Percentiles rank a stretch among this genome's conserved stretches.
These are phyloP conservation scores for Xylariaceae sp. DNA, from an alignment of 2,329 filamentous ascomycete genomes.

Conservation along the genomic window DNA sequence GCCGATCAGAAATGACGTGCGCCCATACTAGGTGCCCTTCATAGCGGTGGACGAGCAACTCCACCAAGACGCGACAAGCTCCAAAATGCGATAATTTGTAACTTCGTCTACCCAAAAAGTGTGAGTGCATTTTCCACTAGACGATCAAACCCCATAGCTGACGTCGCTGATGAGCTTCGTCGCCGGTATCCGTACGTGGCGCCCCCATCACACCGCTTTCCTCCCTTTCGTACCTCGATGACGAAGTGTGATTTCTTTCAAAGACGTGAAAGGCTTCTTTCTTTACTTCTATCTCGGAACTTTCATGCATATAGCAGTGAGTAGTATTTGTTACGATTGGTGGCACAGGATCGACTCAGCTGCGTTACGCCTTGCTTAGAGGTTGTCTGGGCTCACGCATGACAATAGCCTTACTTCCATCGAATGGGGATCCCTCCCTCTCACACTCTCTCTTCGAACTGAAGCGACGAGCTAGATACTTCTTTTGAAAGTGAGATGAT, in stretches of 20 bases:
- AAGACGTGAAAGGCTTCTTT: neutral
- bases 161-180: neutral
- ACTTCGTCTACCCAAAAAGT: slow-evolving; percentile 9
- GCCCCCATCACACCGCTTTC: slow-evolving; percentile 5
- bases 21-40: slow-evolving; percentile 26
- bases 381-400: slow-evolving; percentile 1
- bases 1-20: slow-evolving; percentile 41
- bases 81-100: slow-evolving; percentile 10
- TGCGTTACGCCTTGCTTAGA: slow-evolving; percentile 7
- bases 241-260: neutral
- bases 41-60: slow-evolving; percentile 26
- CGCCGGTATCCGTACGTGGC: slow-evolving; percentile 3
- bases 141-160: slow-evolving; percentile 24
- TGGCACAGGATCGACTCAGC: slow-evolving; percentile 11
- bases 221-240: neutral
- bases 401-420: neutral
- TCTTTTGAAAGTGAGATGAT: neutral
- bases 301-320: slow-evolving; percentile 1
- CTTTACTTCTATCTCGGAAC: neutral
- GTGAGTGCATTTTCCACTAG: slow-evolving; percentile 15
- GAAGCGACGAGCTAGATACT: neutral
- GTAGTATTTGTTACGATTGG: neutral
- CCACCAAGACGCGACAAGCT: slow-evolving; percentile 26
- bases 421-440: neutral
- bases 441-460: too few species aligned